phyloP scores from a whole-genome alignment of 768 basidiomycete species.

The Rhizopogon sp. region DNA sequence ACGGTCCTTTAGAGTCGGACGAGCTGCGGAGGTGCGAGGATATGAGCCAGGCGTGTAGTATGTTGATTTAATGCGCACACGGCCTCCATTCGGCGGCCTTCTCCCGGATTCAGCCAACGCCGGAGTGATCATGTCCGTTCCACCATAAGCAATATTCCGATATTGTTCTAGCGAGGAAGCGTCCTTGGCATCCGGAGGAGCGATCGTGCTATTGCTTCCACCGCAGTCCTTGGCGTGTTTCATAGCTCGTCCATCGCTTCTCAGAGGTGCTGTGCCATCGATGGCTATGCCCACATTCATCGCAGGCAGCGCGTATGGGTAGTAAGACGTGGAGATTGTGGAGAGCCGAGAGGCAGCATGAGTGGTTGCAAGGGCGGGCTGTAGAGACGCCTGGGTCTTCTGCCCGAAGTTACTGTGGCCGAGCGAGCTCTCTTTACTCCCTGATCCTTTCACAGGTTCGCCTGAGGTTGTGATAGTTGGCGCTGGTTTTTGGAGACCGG shows the following conservation, averaged over 20 bases:
- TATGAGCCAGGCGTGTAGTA: slow-evolving; percentile 54
- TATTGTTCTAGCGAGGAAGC: slow-evolving; percentile 19
- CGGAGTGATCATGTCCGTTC: slow-evolving; percentile 46
- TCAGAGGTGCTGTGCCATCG: slow-evolving; percentile 28
- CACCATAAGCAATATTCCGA: slow-evolving; percentile 48
- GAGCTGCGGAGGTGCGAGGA: slow-evolving; percentile 48
- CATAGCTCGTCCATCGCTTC: slow-evolving; percentile 36
- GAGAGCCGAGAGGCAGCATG: slow-evolving; percentile 37
- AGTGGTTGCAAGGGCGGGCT: slow-evolving; percentile 36
- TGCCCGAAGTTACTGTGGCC: slow-evolving; percentile 17
- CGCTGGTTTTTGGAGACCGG: slow-evolving; percentile 26
- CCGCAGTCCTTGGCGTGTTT: slow-evolving; percentile 28
- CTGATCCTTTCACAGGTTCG: slow-evolving; percentile 1
- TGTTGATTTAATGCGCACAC: slow-evolving; percentile 64
- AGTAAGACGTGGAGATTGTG: slow-evolving; percentile 41
- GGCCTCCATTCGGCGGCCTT: slow-evolving; percentile 38
- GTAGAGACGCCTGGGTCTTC: slow-evolving; percentile 27
- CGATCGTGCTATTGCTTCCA: slow-evolving; percentile 16
- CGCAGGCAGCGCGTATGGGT: slow-evolving; percentile 38
- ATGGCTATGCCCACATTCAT: slow-evolving; percentile 31
- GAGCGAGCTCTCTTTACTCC: slow-evolving; percentile 2
- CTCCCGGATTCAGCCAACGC: slow-evolving; percentile 17
- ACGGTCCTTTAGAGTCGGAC: slow-evolving; percentile 26
- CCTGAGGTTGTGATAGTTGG: slow-evolving; percentile 17
- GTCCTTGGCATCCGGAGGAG: slow-evolving; percentile 15